These are phyloP conservation scores for Theileria annulata DNA, from an alignment of 169 alveolate genomes.

Conservation along the genomic window DNA sequence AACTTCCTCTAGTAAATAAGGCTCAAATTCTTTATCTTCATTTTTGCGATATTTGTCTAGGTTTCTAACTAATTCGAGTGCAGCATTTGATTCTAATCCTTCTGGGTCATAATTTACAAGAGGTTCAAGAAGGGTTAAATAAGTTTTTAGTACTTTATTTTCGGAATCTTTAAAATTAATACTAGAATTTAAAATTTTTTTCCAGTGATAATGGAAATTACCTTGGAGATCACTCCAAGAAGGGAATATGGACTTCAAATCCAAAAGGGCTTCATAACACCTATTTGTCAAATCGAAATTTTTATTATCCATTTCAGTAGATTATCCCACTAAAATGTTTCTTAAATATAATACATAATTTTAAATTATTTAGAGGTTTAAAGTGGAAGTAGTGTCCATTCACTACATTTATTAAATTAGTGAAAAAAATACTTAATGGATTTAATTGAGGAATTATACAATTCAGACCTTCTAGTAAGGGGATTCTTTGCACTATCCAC, in stretches of 20 bases:
- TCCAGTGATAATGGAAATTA: constrained; percentile 76
- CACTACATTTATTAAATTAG: constrained; percentile 2
- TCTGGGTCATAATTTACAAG: constrained; percentile 43
- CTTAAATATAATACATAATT: not conserved
- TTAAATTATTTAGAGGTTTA: not conserved
- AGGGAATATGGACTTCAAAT: constrained; percentile 72
- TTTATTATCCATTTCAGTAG: not conserved
- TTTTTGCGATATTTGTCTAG: constrained; percentile 53
- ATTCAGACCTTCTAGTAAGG: constrained; percentile 17
- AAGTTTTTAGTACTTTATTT: constrained; percentile 28
- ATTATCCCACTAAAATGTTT: not conserved
- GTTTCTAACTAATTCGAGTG: constrained; percentile 38
- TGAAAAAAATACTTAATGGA: not conserved
- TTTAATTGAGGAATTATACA: not conserved
- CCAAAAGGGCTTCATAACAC: constrained; percentile 76
- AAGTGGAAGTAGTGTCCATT: not conserved
- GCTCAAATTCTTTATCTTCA: constrained; percentile 34
- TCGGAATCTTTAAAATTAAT: constrained; percentile 39
- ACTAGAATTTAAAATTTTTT: constrained; percentile 53
- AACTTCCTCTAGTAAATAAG: constrained; percentile 41
- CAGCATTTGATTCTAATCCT: constrained; percentile 53
- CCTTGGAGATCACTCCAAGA: constrained; percentile 75
- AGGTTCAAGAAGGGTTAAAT: constrained; percentile 28
- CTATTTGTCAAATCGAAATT: constrained; percentile 31
- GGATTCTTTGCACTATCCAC: constrained; percentile 44